Evolutionary conservation across 2,329 filamentous ascomycete genomes (phyloP).

Genomic region (Penicillium sp.): DNA sequence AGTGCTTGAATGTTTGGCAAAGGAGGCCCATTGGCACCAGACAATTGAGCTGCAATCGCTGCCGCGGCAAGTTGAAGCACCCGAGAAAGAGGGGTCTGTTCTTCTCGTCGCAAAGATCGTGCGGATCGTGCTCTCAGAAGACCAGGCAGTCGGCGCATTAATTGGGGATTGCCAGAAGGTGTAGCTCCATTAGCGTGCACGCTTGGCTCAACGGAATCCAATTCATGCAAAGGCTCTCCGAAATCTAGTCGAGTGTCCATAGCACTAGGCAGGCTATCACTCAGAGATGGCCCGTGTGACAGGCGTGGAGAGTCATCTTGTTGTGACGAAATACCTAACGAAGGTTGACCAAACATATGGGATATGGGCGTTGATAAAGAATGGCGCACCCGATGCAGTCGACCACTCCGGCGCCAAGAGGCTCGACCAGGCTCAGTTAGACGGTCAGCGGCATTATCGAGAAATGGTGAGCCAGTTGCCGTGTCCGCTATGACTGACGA

Average conservation of each 20-base stretch:
- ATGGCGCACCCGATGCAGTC: conserved; percentile 45
- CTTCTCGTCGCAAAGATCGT: conserved; percentile 55
- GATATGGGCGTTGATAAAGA: conserved; percentile 46
- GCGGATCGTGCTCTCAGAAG: conserved; percentile 55
- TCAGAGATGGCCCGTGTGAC: conserved; percentile 27
- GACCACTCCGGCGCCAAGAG: conserved; percentile 41
- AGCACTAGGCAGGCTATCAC: conserved; percentile 23
- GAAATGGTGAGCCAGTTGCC: conserved; percentile 26
- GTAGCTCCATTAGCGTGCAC: conserved; percentile 30
- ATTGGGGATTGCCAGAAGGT: conserved; percentile 26
- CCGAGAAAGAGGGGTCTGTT: conserved; percentile 63
- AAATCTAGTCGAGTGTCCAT: conserved; percentile 45
- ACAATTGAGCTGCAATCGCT: conserved; percentile 64
- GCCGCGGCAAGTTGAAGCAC: conserved; percentile 64
- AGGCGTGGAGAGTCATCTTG: conserved; percentile 29
- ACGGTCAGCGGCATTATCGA: conserved; percentile 27
- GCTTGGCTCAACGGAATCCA: conserved; percentile 45
- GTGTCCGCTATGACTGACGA: conserved; percentile 32
- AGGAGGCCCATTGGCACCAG: conserved; percentile 59
- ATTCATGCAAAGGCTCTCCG: conserved; percentile 40
- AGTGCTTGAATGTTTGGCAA: conserved; percentile 57
- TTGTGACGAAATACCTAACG: conserved; percentile 26
- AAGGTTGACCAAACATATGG: conserved; percentile 44
- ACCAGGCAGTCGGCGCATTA: conserved; percentile 41
- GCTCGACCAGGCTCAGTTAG: conserved; percentile 31